Percentiles rank a stretch among this genome's conserved stretches.
Conservation (phyloP, 352 stramenopile genomes). For the Thraustochytrium striatum region DNA sequence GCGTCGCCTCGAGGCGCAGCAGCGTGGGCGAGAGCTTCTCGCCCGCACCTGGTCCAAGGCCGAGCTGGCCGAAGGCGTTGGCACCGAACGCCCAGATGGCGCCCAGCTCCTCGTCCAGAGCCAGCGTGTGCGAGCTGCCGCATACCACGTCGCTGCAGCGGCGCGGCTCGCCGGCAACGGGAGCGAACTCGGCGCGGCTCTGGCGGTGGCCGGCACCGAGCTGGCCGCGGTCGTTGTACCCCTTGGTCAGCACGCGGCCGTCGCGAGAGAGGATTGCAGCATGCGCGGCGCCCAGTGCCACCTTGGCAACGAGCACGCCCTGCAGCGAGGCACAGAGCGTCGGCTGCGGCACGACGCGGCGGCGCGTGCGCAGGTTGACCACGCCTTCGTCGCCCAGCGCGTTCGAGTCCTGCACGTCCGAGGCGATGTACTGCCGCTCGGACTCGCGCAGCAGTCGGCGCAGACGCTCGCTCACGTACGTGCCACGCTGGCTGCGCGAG, state of each 20-base stretch:
- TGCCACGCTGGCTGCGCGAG: background rate
- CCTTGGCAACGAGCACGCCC: conserved; percentile 29
- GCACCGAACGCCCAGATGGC: conserved; percentile 26
- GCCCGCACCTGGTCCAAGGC: background rate
- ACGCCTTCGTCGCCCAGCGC: background rate
- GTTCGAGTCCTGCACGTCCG: background rate
- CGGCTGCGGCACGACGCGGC: background rate
- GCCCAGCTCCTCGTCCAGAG: conserved; percentile 11
- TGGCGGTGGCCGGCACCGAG: conserved; percentile 33
- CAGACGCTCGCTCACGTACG: conserved; percentile 1
- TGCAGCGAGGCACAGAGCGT: background rate
- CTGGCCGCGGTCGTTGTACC: conserved; percentile 51
- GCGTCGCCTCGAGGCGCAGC: background rate
- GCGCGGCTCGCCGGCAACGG: background rate
- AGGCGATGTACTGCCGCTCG: conserved; percentile 6
- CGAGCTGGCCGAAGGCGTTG: conserved; percentile 50
- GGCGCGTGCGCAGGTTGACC: conserved; percentile 31
- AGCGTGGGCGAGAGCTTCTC: background rate
- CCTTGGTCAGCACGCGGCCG: conserved; percentile 45
- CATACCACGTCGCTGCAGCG: background rate
- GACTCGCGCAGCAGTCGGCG: background rate
- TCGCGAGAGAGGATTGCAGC: background rate
- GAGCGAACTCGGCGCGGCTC: conserved; percentile 46
- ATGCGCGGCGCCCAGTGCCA: conserved; percentile 51
- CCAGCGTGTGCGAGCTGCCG: conserved; percentile 43